A percentile compares a stretch with the other conserved stretches of the same genome.
phyloP scores from a whole-genome alignment of 2,329 filamentous ascomycete genomes.

The Penicillium sclerotigenum region DNA sequence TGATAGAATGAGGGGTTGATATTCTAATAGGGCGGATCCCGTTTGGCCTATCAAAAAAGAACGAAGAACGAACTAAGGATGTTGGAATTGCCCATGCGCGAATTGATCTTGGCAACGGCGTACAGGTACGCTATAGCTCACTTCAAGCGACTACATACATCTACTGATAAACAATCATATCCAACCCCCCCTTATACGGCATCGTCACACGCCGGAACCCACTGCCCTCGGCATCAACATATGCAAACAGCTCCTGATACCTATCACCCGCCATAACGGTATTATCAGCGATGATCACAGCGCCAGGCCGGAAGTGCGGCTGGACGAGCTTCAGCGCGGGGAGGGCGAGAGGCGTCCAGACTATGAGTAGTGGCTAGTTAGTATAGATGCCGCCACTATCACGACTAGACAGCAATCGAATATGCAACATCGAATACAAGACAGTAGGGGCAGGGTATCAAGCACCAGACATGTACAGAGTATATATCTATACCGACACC shows the following conservation, averaged over 20 bases:
- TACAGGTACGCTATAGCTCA: background rate
- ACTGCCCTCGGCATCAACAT: constrained; percentile 18
- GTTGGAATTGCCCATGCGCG: background rate
- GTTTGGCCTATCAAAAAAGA: background rate
- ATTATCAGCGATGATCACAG: constrained; percentile 20
- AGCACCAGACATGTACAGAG: background rate
- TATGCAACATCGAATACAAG: background rate
- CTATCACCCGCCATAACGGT: constrained; percentile 9
- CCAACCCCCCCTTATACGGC: constrained; percentile 17
- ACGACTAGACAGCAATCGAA: background rate
- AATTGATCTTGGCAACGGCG: background rate
- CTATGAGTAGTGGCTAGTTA: constrained; percentile 32
- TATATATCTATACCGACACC: background rate
- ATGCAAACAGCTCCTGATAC: constrained; percentile 17
- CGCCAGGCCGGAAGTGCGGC: constrained; percentile 13
- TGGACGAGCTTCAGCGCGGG: constrained; percentile 33
- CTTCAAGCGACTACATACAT: background rate
- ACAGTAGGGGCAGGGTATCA: background rate
- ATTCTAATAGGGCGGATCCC: background rate
- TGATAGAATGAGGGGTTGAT: constrained; percentile 1
- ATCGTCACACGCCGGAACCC: constrained; percentile 18
- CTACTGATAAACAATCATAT: constrained; percentile 23
- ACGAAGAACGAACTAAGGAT: background rate
- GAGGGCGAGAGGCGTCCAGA: constrained; percentile 56
- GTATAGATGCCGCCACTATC: background rate